Conservation (phyloP, 345 rosid genomes). For the Theobroma cacao region DNA sequence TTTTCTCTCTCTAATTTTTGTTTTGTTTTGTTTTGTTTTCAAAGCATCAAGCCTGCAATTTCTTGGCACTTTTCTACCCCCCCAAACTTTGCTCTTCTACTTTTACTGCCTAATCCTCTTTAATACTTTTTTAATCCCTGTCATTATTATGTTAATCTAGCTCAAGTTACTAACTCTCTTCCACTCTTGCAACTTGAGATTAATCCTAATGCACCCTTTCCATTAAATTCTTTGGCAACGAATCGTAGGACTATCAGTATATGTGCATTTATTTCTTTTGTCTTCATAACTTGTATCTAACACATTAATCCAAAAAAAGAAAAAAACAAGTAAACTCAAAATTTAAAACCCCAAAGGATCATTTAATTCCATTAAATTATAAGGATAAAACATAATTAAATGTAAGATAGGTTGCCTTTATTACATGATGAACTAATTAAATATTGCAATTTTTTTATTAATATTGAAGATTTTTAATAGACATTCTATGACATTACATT, state of each 20-base stretch:
- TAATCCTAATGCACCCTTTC: too few relatives aligned
- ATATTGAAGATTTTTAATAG: too few relatives aligned
- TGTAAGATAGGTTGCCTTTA: not conserved
- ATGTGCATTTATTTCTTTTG: too few relatives aligned
- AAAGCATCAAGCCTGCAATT: not conserved
- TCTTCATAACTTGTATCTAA: too few relatives aligned
- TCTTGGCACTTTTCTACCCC: not conserved
- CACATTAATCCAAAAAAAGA: too few relatives aligned
- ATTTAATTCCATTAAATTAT: not conserved
- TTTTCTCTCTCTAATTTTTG: constrained; percentile 5
- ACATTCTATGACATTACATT: too few relatives aligned
- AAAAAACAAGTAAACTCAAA: too few relatives aligned
- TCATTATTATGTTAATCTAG: constrained; percentile 1
- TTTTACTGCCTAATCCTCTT: not conserved
- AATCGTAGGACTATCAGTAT: too few relatives aligned
- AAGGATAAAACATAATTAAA: not conserved
- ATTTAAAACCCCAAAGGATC: too few relatives aligned
- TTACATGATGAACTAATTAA: not conserved
- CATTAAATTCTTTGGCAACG: too few relatives aligned
- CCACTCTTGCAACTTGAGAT: too few relatives aligned
- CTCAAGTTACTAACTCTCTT: not conserved
- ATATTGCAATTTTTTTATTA: too few relatives aligned
- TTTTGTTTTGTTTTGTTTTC: not conserved
- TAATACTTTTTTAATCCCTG: not conserved
- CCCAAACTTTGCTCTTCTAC: not conserved